Base-by-base conservation (phyloP, 108 stramenopile genomes). In the Phaeodactylum tricornutum region DNA sequence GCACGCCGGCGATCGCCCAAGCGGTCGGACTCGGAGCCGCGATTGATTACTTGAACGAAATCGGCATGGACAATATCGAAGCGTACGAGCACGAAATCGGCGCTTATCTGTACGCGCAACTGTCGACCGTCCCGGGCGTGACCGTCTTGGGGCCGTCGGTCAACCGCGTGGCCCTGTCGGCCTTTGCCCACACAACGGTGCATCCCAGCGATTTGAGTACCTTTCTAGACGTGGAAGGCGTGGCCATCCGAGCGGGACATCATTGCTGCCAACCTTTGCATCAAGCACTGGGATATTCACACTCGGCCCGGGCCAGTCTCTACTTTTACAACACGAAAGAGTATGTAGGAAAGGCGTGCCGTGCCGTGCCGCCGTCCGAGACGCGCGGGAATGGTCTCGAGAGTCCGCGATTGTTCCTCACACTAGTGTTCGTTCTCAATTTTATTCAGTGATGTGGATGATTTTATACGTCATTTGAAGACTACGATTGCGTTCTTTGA, bases 221-320 rank as follows among this genome's bases (percentile, higher is more conserved):
- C 12, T 96, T 96, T 70, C 58, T 98, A 47, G 95, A 98, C 65
- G 71, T 92, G 71, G 94, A 96, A 49, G 94, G 94, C 4, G 78
- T 98, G 15, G 95, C 95, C 21, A 74, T 96, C 1, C 78, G 97
- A 21, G 89, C 94, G 19, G 97, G 97, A 9, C 95, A 96, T 82
- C 97, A 98, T 61, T 98, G 97, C 61, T 92, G 92, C 54, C 95
- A 98, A 69, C 94, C 97, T 3, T 57, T 98, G 54, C 97, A 98
- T 64, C 60, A 77, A 4, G 70, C 77, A 30, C 72, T 89, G 28
- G 94, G 91, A 11, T 74, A 80, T 29, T 74, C 77, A 33, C 91
- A 93, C 59, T 84, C 92, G 17, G 82, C 84, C 0, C 47, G 92
- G 40, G 92, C 87, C 7, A 87, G 84, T 64, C 61, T 85, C 12